phyloP scores from a whole-genome alignment of 306 rosid species.

The Castanea mollissima region DNA sequence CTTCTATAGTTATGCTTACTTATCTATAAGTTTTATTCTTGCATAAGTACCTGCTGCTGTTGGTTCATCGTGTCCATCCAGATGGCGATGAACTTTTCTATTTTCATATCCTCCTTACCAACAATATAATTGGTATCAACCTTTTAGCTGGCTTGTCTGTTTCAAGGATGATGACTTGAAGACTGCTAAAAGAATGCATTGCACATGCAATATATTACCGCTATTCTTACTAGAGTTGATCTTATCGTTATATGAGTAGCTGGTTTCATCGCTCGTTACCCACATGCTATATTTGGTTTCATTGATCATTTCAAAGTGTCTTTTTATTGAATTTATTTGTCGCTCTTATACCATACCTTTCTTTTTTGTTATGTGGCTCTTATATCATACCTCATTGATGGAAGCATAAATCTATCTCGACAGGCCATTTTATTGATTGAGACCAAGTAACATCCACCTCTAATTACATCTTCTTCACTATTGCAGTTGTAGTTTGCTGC shows the following conservation, averaged over 20 bases:
- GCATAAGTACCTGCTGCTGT: too few species aligned
- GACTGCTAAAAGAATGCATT: slow-evolving; percentile 7
- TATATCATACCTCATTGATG: slow-evolving; percentile 29
- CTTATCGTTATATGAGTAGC: slow-evolving; percentile 39
- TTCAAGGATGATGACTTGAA: neutral
- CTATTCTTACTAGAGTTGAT: slow-evolving; percentile 28
- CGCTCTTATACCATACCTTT: too few species aligned
- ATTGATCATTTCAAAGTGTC: slow-evolving; percentile 27
- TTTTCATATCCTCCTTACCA: neutral
- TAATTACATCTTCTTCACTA: slow-evolving; percentile 29
- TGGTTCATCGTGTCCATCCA: too few species aligned
- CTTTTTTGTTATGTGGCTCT: slow-evolving; percentile 13
- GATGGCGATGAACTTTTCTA: neutral
- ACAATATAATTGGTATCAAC: neutral
- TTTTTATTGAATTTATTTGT: slow-evolving; percentile 1
- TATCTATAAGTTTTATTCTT: too few species aligned
- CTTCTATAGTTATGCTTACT: neutral
- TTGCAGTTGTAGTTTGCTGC: slow-evolving; percentile 65
- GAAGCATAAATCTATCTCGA: slow-evolving; percentile 16
- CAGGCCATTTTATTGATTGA: neutral
- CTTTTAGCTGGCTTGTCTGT: slow-evolving; percentile 6
- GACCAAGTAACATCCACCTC: neutral
- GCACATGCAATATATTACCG: slow-evolving; percentile 23
- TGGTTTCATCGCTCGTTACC: slow-evolving; percentile 30
- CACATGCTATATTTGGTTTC: slow-evolving; percentile 35